Base-by-base conservation (phyloP, 371 early-diverging fungal species). In the Zancudomyces culisetae region DNA sequence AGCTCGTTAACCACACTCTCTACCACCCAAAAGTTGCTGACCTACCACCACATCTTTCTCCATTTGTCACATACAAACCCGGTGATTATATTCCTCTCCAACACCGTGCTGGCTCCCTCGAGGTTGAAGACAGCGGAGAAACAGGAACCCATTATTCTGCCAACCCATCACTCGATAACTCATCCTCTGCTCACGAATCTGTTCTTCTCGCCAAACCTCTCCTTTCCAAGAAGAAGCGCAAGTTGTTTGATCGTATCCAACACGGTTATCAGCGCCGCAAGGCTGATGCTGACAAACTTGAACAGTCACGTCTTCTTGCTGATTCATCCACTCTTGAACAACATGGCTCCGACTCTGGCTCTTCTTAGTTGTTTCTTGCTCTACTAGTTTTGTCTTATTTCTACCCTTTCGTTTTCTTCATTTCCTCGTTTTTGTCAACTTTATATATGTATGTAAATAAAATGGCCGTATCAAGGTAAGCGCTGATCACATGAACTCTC, bases 21-120 rank as follows among this genome's bases (percentile, higher is more conserved):
- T 97, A 95, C 59, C 76, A 73, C 43, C 79, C 83, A n/a, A 94
- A 92, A 8, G 73, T 76, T 59, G 6, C 10, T 15, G 68, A 70
- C 2, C 68, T 93, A 48, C 95, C 95, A 15, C 85, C 95, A 48
- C 98, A 97, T 62, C 70, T 94, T 63, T 85, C 86, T 53, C 98
- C 98, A 20, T 97, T 95, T 48, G 92, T 87, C 13, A 79, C 79
- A 58, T 77, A 75, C 53, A 74, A 71, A 58, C 85, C 81, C 42
- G 90, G 87, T 23, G 90, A 87, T 51, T 90, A 91, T 53, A 78
- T 86, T 26, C 92, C 93, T 22, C 55, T 58, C 3, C 53, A 57
- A 26, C 55, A 54, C 15, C 39, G 50, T 24, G 51, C 52, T 22
- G 65, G 60, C 12, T 61, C 53, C 29, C 71, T 72, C 23, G 65